Percentiles rank a stretch among this genome's conserved stretches.
These are phyloP conservation scores for Nicotiana knightiana DNA, from an alignment of 257 asterid genomes.

Conservation along the genomic window DNA sequence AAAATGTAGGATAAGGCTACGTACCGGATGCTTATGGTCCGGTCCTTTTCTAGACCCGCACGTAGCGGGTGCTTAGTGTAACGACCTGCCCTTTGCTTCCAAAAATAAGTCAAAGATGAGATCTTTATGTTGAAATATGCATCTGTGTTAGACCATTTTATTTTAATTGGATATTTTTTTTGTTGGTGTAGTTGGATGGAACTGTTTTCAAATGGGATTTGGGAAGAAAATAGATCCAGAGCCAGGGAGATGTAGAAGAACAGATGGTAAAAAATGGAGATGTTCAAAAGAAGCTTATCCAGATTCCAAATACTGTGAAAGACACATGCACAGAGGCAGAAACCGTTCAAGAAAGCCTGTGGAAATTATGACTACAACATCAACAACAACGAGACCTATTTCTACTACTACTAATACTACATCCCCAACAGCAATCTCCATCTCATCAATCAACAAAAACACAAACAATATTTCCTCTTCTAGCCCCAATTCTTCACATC, in stretches of 20 bases:
- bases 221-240: constrained; percentile 88
- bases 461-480: neutral
- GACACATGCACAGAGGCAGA: constrained; percentile 99
- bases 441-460: constrained; percentile 31
- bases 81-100: too few species aligned
- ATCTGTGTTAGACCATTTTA: too few species aligned
- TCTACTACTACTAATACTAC: neutral
- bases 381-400: constrained; percentile 9
- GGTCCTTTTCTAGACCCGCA: too few species aligned
- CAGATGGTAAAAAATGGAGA: constrained; percentile 97
- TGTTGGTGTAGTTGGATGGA: constrained; percentile 66
- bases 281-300: constrained; percentile 92
- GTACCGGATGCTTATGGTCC: too few species aligned
- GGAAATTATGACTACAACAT: constrained; percentile 34
- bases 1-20: too few species aligned
- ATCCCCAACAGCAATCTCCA: constrained; percentile 23
- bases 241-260: constrained; percentile 95
- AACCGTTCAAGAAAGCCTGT: constrained; percentile 99
- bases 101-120: too few species aligned
- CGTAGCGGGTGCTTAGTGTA: too few species aligned
- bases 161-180: neutral
- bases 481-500: neutral
- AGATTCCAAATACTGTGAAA: constrained; percentile 96
- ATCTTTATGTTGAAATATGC: neutral
- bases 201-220: constrained; percentile 69